These are phyloP conservation scores for Tylopilus vinaceipallidus DNA, from an alignment of 768 basidiomycete species.

Conservation along the genomic window DNA sequence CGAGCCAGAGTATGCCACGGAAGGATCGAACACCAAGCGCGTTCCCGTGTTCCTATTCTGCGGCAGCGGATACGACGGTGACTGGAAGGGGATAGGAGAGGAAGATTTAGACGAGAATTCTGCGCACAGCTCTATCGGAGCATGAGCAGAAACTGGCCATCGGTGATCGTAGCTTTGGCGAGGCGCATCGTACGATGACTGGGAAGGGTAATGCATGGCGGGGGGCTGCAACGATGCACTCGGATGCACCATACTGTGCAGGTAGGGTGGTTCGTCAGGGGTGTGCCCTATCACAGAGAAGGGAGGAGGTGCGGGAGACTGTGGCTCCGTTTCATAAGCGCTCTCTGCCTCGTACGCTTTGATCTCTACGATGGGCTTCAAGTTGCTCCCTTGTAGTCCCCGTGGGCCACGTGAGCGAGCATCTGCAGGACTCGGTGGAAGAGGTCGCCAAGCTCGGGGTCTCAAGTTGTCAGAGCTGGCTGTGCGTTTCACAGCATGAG, in stretches of 20 bases:
- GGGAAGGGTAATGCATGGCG: slow-evolving; percentile 23
- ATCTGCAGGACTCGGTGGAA: slow-evolving; percentile 23
- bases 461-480: not conserved
- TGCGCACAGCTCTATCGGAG: slow-evolving; percentile 2
- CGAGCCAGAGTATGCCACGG: slow-evolving; percentile 42
- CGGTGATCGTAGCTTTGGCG: slow-evolving; percentile 7
- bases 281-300: slow-evolving; percentile 33
- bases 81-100: slow-evolving; percentile 11
- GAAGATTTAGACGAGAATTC: slow-evolving; percentile 22
- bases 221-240: slow-evolving; percentile 19
- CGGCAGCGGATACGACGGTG: not conserved
- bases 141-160: slow-evolving; percentile 2
- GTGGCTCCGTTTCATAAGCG: slow-evolving; percentile 7
- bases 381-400: not conserved
- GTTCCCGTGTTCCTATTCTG: slow-evolving; percentile 6
- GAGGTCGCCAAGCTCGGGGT: slow-evolving; percentile 21
- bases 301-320: slow-evolving; percentile 34
- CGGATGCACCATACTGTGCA: slow-evolving; percentile 21
- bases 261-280: slow-evolving; percentile 37
- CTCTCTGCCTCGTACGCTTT: not conserved
- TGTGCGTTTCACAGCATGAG: slow-evolving; percentile 7
- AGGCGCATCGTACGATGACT: slow-evolving; percentile 23
- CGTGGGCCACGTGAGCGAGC: not conserved
- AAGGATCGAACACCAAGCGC: slow-evolving; percentile 42
- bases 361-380: slow-evolving; percentile 1